Percentiles rank a stretch among this genome's conserved stretches.
Evolutionary conservation across 164 flowering plant genomes (phyloP).

Genomic region (Vitis vinifera): ASM3070453v1 NC_081822.1:8817501-8818000

Average conservation of each 20-base stretch:
- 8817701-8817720: slow-evolving; percentile 42
- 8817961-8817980: slow-evolving; percentile 88
- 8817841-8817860: too few relatives aligned
- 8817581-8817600: too few relatives aligned
- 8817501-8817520: slow-evolving; percentile 38
- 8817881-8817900: background rate
- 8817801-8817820: background rate
- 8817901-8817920: background rate
- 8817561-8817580: background rate
- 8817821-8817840: background rate
- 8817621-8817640: background rate
- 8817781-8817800: slow-evolving; percentile 91
- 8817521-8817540: slow-evolving; percentile 76
- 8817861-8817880: too few relatives aligned
- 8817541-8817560: slow-evolving; percentile 76
- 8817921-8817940: slow-evolving; percentile 56
- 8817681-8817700: slow-evolving; percentile 6
- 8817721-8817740: slow-evolving; percentile 74
- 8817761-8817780: slow-evolving; percentile 84
- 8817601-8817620: too few relatives aligned
- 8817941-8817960: slow-evolving; percentile 99
- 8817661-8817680: background rate
- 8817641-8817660: background rate
- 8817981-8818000: slow-evolving; percentile 77
- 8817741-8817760: slow-evolving; percentile 89